phyloP scores from a whole-genome alignment of 148 eudicot genomes.

The Diospyros lotus region DNA sequence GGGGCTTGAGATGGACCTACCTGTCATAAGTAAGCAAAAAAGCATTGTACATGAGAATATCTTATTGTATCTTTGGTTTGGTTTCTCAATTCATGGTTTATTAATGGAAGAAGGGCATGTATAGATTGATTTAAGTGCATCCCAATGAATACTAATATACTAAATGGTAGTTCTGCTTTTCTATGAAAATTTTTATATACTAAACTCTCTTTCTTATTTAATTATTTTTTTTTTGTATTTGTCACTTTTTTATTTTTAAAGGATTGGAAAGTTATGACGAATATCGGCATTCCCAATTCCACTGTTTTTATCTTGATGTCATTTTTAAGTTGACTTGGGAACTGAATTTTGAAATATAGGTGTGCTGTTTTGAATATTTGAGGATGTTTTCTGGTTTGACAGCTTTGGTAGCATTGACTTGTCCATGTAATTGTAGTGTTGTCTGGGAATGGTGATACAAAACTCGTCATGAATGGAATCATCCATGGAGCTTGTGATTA shows the following conservation, averaged over 20 bases:
- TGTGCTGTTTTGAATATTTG: neutral
- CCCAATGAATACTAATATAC: neutral
- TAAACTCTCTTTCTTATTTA: neutral
- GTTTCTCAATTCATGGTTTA: too few relatives aligned
- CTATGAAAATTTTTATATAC: neutral
- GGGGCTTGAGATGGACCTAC: slow-evolving; percentile 64
- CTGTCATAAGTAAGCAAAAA: slow-evolving; percentile 48
- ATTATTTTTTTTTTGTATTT: too few relatives aligned
- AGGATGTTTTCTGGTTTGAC: neutral
- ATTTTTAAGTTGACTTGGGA: neutral
- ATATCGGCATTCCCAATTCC: neutral
- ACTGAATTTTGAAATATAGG: neutral
- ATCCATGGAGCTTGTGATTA: slow-evolving; percentile 72
- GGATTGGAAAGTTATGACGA: neutral
- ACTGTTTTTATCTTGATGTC: neutral
- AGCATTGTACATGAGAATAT: neutral
- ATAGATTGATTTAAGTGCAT: too few relatives aligned
- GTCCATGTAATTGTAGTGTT: slow-evolving; percentile 33
- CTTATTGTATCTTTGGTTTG: neutral
- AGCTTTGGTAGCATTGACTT: neutral
- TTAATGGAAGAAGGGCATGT: too few relatives aligned
- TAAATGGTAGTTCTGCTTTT: slow-evolving; percentile 1
- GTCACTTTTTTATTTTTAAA: too few relatives aligned
- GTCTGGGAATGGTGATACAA: slow-evolving; percentile 57
- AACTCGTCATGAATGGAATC: slow-evolving; percentile 67